A percentile compares a stretch with the other conserved stretches of the same genome.
Conservation (phyloP, 768 basidiomycete species). For the Lactifluus volemus region DNA sequence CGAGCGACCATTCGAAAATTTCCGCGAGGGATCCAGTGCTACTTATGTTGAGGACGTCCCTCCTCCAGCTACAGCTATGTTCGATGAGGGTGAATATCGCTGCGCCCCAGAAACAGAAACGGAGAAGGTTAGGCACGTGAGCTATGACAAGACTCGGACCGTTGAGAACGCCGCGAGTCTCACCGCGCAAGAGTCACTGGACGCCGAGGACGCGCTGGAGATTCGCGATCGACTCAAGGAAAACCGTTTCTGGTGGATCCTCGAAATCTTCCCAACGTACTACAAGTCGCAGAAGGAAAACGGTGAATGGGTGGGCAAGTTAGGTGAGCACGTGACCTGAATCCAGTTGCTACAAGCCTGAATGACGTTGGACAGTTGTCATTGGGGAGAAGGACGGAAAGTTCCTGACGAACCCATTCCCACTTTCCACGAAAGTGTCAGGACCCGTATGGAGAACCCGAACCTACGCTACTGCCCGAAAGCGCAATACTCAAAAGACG, state of each 20-base stretch:
- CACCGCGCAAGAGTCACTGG: background rate
- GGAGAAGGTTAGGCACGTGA: background rate
- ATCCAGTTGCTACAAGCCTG: background rate
- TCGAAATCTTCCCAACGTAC: slow-evolving; percentile 54
- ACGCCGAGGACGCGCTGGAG: slow-evolving; percentile 30
- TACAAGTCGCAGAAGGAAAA: slow-evolving; percentile 48
- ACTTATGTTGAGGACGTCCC: background rate
- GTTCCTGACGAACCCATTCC: slow-evolving; percentile 46
- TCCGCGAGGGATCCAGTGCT: background rate
- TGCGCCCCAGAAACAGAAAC: background rate
- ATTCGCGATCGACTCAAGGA: slow-evolving; percentile 46
- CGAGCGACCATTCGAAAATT: background rate
- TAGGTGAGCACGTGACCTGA: slow-evolving; percentile 36
- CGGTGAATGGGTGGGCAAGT: slow-evolving; percentile 46
- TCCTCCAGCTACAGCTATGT: background rate
- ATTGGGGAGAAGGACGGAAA: slow-evolving; percentile 50
- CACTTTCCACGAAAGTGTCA: slow-evolving; percentile 56
- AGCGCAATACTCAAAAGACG: slow-evolving; percentile 31
- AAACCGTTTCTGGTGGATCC: slow-evolving; percentile 51
- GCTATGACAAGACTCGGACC: background rate
- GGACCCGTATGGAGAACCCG: slow-evolving; percentile 42
- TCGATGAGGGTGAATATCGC: background rate
- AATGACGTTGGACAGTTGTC: slow-evolving; percentile 28
- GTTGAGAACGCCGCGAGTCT: background rate
- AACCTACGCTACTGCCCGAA: slow-evolving; percentile 47